Evolutionary conservation across 2,329 filamentous ascomycete genomes (phyloP).

Genomic region (Parascedosporium putredinis): DNA sequence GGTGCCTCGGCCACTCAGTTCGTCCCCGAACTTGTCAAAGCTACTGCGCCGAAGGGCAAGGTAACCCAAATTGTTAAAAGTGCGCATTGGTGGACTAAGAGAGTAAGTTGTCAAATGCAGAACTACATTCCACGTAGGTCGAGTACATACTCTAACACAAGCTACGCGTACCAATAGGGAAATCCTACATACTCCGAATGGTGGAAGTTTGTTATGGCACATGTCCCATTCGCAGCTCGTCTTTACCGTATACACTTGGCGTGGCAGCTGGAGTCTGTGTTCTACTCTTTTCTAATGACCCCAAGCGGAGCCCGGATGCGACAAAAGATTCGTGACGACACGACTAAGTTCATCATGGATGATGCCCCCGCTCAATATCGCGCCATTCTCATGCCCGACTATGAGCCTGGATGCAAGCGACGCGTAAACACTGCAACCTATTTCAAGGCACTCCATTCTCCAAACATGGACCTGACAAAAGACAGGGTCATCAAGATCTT

Average conservation of each 20-base stretch:
- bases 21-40: constrained; percentile 21
- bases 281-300: constrained; percentile 29
- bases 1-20: constrained; percentile 38
- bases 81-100: constrained; percentile 27
- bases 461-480: constrained; percentile 17
- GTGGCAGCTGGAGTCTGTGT: constrained; percentile 24
- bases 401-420: constrained; percentile 35
- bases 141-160: neutral
- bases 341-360: constrained; percentile 29
- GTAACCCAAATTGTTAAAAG: constrained; percentile 39
- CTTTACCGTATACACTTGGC: constrained; percentile 14
- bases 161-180: neutral
- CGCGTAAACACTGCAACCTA: constrained; percentile 37
- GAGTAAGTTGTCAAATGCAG: too few species aligned
- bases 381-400: constrained; percentile 18
- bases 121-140: too few species aligned
- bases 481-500: constrained; percentile 3
- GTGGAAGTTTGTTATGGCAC: constrained; percentile 31
- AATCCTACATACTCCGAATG: constrained; percentile 23
- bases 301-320: constrained; percentile 19
- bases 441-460: constrained; percentile 26
- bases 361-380: constrained; percentile 32
- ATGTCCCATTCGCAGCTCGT: constrained; percentile 25
- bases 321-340: constrained; percentile 22
- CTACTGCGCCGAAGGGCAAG: constrained; percentile 19